A percentile compares a stretch with the other conserved stretches of the same genome.
These are phyloP conservation scores for Gynochthodes officinalis DNA, from an alignment of 257 asterid genomes.

Conservation along the genomic window DNA sequence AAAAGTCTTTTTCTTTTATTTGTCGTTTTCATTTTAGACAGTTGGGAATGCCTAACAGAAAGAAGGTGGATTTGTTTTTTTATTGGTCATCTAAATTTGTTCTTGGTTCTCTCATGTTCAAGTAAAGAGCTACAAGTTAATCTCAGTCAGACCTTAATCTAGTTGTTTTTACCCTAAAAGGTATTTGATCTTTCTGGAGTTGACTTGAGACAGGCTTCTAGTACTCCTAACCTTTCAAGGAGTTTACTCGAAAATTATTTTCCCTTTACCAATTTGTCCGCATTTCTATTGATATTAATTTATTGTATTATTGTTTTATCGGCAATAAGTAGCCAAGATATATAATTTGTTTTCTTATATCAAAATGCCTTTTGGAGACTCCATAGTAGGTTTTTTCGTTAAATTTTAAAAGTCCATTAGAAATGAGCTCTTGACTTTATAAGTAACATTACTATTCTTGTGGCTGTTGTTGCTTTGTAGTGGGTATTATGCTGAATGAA, in stretches of 20 bases:
- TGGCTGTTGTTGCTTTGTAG: neutral
- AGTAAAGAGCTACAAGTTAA: neutral
- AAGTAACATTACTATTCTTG: neutral
- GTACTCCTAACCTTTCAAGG: slow-evolving; percentile 80
- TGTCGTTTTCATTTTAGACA: too few species aligned
- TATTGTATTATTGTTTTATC: neutral
- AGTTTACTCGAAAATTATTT: slow-evolving; percentile 69
- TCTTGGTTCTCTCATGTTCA: neutral
- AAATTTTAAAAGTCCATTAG: neutral
- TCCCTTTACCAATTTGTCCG: slow-evolving; percentile 7
- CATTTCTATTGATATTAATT: neutral
- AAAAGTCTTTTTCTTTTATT: too few species aligned
- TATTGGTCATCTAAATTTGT: neutral
- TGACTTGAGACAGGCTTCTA: slow-evolving; percentile 61
- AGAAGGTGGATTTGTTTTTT: too few species aligned
- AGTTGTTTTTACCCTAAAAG: slow-evolving; percentile 31
- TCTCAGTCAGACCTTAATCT: neutral
- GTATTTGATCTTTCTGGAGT: slow-evolving; percentile 91
- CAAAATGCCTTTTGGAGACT: neutral
- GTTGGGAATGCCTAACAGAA: too few species aligned
- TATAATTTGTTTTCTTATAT: too few species aligned
- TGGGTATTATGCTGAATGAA: neutral
- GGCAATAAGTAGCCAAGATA: neutral
- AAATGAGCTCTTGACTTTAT: neutral
- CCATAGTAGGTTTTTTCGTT: neutral